Evolutionary conservation across 208 protist genomes (phyloP).

Genomic region (Crithidia mellificae): DNA sequence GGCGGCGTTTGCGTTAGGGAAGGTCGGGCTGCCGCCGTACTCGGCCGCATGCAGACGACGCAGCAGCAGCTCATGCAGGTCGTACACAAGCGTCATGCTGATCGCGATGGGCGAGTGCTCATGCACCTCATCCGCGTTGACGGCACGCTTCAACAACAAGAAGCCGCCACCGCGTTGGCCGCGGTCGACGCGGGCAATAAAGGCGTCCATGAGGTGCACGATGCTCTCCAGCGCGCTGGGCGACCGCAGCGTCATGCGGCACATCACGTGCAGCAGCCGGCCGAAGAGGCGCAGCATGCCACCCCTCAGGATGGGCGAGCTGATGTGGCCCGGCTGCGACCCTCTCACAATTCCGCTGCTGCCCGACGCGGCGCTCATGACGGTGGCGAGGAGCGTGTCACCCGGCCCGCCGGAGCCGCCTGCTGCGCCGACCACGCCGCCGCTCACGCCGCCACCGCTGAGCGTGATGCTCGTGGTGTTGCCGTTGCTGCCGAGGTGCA

Average conservation of each 20-base stretch:
- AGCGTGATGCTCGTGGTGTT: conserved; percentile 18
- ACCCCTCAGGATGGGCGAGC: conserved; percentile 34
- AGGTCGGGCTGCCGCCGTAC: conserved; percentile 31
- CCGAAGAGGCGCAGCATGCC: conserved; percentile 82
- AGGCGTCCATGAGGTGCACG: conserved; percentile 45
- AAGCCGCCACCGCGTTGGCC: conserved; percentile 41
- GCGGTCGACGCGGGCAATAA: conserved; percentile 50
- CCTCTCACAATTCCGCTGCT: conserved; percentile 1
- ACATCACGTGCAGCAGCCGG: conserved; percentile 68
- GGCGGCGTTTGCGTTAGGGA: conserved; percentile 51
- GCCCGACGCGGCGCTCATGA: conserved; percentile 13
- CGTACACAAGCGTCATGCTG: conserved; percentile 65
- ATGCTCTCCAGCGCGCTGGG: conserved; percentile 35
- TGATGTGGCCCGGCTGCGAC: background rate
- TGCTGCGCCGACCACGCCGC: conserved; percentile 7
- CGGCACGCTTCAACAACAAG: conserved; percentile 42
- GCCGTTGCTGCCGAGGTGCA: conserved; percentile 60
- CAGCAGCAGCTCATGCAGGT: conserved; percentile 66
- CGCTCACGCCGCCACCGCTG: conserved; percentile 7
- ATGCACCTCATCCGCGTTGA: conserved; percentile 40
- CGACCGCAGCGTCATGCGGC: conserved; percentile 63
- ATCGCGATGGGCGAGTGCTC: conserved; percentile 69
- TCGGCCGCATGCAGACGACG: conserved; percentile 59
- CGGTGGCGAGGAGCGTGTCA: conserved; percentile 20
- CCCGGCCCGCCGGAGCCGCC: conserved; percentile 18